Base-by-base conservation (phyloP, 2,329 filamentous ascomycete genomes). In the Balansia obtecta region DNA sequence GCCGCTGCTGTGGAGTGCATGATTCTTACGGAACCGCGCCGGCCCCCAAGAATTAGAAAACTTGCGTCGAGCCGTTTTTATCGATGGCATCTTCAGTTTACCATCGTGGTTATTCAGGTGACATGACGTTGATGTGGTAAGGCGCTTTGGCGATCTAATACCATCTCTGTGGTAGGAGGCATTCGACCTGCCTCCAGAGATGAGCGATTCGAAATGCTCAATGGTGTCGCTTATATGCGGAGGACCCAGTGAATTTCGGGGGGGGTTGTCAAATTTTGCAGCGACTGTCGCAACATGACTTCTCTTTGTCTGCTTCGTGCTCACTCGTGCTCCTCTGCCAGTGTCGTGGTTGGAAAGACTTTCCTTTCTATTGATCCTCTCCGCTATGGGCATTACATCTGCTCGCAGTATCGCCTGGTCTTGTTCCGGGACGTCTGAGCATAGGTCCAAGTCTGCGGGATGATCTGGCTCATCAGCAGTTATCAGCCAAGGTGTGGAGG, bases 131-230 rank as follows among this genome's bases (percentile, higher is more conserved):
- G 50, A 46, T 16, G 33, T 30, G 8, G 50, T 46, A 3, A 45
- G 43, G 32, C 16, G 16, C 30, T 52, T 52, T n/a, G 27, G 15
- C 15, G 30, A 27, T 16, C 20, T 15, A 49, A 49, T 34, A 39
- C 43, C 49, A 20, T 20, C 15, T 33, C 45, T 52, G 41, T 18
- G 18, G 18, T 43, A 46, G n/a, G 6, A 46, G n/a, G 6, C 12
- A 22, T 20, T 38, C n/a, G 32, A 22, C 20, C 33, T 18, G 30
- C 49, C 51, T 33, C 41, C 41, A 27, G 48, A 39, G 13, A 46
- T 50, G 38, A 52, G 45, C 16, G 51, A 45, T 47, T 52, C 51
- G 20, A 52, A 52, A 41, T 44, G 51, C n/a, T 46, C 51, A 30
- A 52, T 52, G 18, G 32, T 50, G 43, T 50, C 47, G 20, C 39